A percentile compares a stretch with the other conserved stretches of the same genome.
These are phyloP conservation scores for Stagonosporopsis tanaceti DNA, from an alignment of 2,329 filamentous ascomycete species.

Conservation along the genomic window DNA sequence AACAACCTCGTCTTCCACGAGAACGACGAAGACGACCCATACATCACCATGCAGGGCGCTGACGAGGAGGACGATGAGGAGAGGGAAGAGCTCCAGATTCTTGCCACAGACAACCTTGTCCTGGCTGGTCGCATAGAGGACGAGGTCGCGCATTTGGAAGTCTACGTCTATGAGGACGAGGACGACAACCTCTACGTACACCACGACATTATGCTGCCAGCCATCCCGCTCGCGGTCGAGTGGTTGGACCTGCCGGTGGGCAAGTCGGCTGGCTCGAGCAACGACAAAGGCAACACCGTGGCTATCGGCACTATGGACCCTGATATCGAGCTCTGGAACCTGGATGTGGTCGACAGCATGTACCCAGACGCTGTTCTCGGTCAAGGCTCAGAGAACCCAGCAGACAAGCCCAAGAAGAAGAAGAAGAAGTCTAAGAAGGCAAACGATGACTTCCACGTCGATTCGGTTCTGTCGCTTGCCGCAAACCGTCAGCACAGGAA, in stretches of 20 bases:
- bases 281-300: slow-evolving; percentile 84
- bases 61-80: slow-evolving; percentile 83
- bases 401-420: slow-evolving; percentile 77
- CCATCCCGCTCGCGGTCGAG: slow-evolving; percentile 93
- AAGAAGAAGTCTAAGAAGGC: slow-evolving; percentile 89
- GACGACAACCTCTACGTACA: slow-evolving; percentile 98
- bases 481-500: slow-evolving; percentile 95
- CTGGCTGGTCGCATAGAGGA: slow-evolving; percentile 95
- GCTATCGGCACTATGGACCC: slow-evolving; percentile 97
- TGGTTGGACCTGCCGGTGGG: slow-evolving; percentile 94
- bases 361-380: slow-evolving; percentile 97
- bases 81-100: slow-evolving; percentile 89
- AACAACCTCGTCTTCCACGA: slow-evolving; percentile 94
- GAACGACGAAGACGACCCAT: slow-evolving; percentile 93
- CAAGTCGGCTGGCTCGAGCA: slow-evolving; percentile 61
- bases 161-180: slow-evolving; percentile 96
- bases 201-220: slow-evolving; percentile 98
- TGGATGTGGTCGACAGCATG: slow-evolving; percentile 96
- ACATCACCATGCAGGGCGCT: slow-evolving; percentile 83
- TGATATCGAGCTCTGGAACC: slow-evolving; percentile 98
- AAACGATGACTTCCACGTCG: slow-evolving; percentile 92
- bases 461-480: slow-evolving; percentile 88
- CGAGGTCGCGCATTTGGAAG: slow-evolving; percentile 93
- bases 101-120: slow-evolving; percentile 91
- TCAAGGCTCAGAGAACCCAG: slow-evolving; percentile 60